These are phyloP conservation scores for Farysia itapuensis DNA, from an alignment of 1,284 basidiomycete species.

Conservation along the genomic window DNA sequence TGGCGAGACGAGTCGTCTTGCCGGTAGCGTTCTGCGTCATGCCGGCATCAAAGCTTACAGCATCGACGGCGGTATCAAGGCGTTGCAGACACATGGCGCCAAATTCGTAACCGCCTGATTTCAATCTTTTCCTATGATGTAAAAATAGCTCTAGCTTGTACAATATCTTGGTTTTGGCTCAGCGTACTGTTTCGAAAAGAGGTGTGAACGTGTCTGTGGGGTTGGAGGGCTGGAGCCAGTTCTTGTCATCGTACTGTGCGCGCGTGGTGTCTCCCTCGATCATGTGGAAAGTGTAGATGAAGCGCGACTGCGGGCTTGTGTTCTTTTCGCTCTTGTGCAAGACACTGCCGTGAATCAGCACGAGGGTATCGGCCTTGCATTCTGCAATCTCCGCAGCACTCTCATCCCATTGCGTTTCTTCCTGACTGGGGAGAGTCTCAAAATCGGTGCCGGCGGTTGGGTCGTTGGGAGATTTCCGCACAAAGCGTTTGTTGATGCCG, in stretches of 20 bases:
- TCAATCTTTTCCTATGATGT: too few relatives aligned
- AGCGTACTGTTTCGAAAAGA: conserved; percentile 34
- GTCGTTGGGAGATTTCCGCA: conserved; percentile 17
- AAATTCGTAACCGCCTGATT: too few relatives aligned
- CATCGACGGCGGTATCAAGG: conserved; percentile 5
- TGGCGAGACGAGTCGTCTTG: conserved; percentile 15
- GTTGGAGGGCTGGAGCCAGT: conserved; percentile 48
- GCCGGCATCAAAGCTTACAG: conserved; percentile 23
- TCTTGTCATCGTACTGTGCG: conserved; percentile 40
- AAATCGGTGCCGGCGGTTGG: conserved; percentile 37
- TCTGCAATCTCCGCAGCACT: conserved; percentile 23
- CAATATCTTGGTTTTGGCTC: too few relatives aligned
- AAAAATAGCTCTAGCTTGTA: too few relatives aligned
- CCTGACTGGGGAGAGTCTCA: conserved; percentile 6
- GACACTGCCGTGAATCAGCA: conserved; percentile 51
- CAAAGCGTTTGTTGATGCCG: conserved; percentile 48
- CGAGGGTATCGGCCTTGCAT: conserved; percentile 44
- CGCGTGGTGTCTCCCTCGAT: conserved; percentile 39
- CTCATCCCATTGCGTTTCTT: conserved; percentile 38
- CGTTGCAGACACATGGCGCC: too few relatives aligned
- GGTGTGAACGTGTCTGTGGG: conserved; percentile 10
- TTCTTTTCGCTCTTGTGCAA: conserved; percentile 51
- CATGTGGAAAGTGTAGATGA: conserved; percentile 57
- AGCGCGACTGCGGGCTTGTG: conserved; percentile 24
- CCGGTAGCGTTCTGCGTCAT: conserved; percentile 12